phyloP scores from a whole-genome alignment of 495 filamentous ascomycete genomes.

The Achaetomiella virescens region DNA sequence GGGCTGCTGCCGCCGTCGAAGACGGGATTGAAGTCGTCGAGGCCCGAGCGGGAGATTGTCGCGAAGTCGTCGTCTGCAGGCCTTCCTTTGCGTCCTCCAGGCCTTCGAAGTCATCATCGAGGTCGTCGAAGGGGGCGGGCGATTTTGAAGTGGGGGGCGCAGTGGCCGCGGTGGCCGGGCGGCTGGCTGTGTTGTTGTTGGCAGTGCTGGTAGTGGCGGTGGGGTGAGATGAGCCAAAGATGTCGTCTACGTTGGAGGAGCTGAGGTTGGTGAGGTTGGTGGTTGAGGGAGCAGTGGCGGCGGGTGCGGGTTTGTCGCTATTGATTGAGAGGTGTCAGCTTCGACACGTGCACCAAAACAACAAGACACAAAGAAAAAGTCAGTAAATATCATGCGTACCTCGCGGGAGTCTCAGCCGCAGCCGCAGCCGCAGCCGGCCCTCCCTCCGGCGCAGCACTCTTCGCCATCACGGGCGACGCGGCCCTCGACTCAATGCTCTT shows the following conservation, averaged over 20 bases:
- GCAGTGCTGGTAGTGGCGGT: conserved; percentile 5
- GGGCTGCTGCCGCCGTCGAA: conserved; percentile 49
- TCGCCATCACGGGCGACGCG: conserved; percentile 21
- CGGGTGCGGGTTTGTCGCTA: conserved; percentile 28
- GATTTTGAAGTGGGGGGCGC: conserved; percentile 29
- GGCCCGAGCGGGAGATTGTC: conserved; percentile 49
- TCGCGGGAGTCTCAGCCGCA: conserved; percentile 21
- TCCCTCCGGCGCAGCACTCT: conserved; percentile 10
- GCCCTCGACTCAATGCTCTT: conserved; percentile 26
- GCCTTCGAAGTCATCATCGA: conserved; percentile 85
- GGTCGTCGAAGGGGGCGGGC: conserved; percentile 54
- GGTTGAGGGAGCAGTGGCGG: conserved; percentile 10
- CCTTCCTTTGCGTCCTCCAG: conserved; percentile 85
- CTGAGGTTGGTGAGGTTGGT: conserved; percentile 13
- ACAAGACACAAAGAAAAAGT: background rate
- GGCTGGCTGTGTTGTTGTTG: conserved; percentile 8
- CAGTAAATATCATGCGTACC: conserved; percentile 17
- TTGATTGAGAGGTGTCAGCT: background rate
- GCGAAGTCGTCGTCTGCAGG: conserved; percentile 83
- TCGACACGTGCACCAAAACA: background rate
- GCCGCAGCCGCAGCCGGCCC: conserved; percentile 10
- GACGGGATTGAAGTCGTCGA: conserved; percentile 61
- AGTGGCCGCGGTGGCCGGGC: conserved; percentile 16
- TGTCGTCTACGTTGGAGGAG: conserved; percentile 25
- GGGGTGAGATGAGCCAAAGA: conserved; percentile 24